Conservation (phyloP, 225 moss, liverwort and hornwort genomes). For the Rhytidiadelphus loreus region DNA sequence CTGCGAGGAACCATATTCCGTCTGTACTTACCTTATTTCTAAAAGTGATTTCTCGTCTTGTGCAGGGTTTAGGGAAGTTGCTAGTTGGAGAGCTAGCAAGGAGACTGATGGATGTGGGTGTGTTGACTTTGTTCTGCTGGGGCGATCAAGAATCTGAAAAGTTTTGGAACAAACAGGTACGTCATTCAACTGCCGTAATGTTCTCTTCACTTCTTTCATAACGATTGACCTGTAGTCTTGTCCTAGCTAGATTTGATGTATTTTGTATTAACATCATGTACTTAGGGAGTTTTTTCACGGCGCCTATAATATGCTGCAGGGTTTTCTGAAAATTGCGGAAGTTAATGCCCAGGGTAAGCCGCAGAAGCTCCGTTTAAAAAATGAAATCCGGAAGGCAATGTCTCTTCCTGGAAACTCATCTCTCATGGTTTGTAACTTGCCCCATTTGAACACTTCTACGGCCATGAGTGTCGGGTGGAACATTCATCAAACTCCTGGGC, state of each 20-base stretch:
- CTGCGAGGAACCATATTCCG: not conserved
- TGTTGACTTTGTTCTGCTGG: conserved; percentile 71
- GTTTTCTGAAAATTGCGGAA: conserved; percentile 69
- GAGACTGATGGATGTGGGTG: conserved; percentile 63
- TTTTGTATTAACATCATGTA: not conserved
- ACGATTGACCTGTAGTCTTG: not conserved
- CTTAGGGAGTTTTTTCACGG: not conserved
- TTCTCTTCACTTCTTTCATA: not conserved
- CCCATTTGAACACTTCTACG: not conserved
- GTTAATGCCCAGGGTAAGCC: conserved; percentile 75
- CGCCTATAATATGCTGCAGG: conserved; percentile 18
- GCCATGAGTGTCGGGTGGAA: not conserved
- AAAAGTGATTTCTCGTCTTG: not conserved
- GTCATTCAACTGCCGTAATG: not conserved
- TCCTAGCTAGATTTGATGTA: not conserved
- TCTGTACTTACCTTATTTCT: not conserved
- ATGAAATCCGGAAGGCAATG: conserved; percentile 71
- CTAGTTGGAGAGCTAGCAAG: conserved; percentile 54
- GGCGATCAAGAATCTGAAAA: conserved; percentile 72
- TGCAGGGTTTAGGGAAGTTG: conserved; percentile 57
- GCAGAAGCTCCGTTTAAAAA: conserved; percentile 61
- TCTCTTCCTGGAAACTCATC: conserved; percentile 83
- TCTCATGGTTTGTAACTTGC: conserved; percentile 58
- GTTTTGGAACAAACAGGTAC: conserved; percentile 73
- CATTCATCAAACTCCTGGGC: not conserved